phyloP scores from a whole-genome alignment of 768 basidiomycete species.

The Xerocomellus chrysenteron region DNA sequence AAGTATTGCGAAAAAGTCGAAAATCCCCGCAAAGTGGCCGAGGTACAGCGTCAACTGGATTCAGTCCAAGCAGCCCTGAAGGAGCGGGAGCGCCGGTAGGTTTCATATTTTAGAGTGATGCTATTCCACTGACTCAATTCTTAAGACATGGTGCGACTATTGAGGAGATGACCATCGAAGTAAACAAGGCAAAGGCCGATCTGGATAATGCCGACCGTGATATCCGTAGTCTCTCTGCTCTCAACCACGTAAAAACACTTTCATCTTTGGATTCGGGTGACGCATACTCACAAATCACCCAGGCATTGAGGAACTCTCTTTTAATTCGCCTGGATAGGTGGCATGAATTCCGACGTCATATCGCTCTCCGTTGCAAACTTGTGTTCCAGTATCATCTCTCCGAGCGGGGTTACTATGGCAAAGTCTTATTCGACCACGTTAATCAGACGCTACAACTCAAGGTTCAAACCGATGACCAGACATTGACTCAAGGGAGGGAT shows the following conservation, averaged over 20 bases:
- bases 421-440: slow-evolving; percentile 82
- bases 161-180: slow-evolving; percentile 71
- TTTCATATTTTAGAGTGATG: background rate
- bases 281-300: slow-evolving; percentile 9
- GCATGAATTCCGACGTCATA: slow-evolving; percentile 86
- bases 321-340: slow-evolving; percentile 66
- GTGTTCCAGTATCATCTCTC: slow-evolving; percentile 82
- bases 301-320: slow-evolving; percentile 72
- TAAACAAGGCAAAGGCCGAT: slow-evolving; percentile 61
- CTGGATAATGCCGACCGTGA: slow-evolving; percentile 61
- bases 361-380: slow-evolving; percentile 82
- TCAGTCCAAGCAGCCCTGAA: slow-evolving; percentile 63
- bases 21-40: slow-evolving; percentile 56
- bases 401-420: slow-evolving; percentile 86
- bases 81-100: slow-evolving; percentile 63
- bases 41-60: slow-evolving; percentile 59
- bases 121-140: background rate
- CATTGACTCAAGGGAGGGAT: slow-evolving; percentile 62
- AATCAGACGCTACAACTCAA: slow-evolving; percentile 63
- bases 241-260: slow-evolving; percentile 59
- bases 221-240: slow-evolving; percentile 56
- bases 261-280: background rate
- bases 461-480: slow-evolving; percentile 83
- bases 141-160: slow-evolving; percentile 71
- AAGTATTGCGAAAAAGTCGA: slow-evolving; percentile 58